Evolutionary conservation across 495 filamentous ascomycete species (phyloP).

Genomic region (Elaphomyces granulatus): DNA sequence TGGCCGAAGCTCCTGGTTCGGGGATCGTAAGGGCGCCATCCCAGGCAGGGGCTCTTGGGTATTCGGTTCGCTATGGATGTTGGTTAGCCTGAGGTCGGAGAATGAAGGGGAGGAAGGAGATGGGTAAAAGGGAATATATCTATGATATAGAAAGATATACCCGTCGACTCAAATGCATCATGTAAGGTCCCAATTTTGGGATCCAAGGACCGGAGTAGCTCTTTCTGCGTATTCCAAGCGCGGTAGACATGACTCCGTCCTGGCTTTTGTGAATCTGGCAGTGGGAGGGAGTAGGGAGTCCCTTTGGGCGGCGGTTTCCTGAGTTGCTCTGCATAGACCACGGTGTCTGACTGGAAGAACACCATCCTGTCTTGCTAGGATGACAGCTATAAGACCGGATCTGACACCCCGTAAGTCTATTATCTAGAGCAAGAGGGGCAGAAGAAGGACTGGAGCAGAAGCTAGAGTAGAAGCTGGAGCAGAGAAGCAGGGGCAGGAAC

Average conservation of each 20-base stretch:
- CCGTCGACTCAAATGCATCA: conserved; percentile 64
- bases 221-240: conserved; percentile 62
- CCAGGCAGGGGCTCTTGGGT: conserved; percentile 54
- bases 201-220: conserved; percentile 57
- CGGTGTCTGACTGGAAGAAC: conserved; percentile 27
- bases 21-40: conserved; percentile 67
- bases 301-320: conserved; percentile 30
- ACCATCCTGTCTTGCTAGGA: conserved; percentile 18
- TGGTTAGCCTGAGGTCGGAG: conserved; percentile 1
- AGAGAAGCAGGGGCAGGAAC: conserved; percentile 4
- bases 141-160: too few relatives aligned
- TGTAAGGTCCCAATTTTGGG: conserved; percentile 60
- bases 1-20: conserved; percentile 57
- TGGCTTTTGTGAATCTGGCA: conserved; percentile 59
- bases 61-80: conserved; percentile 35
- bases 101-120: not conserved
- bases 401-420: too few relatives aligned
- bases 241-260: conserved; percentile 68
- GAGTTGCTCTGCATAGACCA: conserved; percentile 30
- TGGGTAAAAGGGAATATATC: too few relatives aligned
- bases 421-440: not conserved
- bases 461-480: not conserved
- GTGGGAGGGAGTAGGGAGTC: conserved; percentile 39
- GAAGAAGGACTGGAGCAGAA: not conserved
- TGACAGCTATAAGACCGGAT: too few relatives aligned